Conservation (phyloP, 2,329 filamentous ascomycete species). For the Diplocarpon mali region DNA sequence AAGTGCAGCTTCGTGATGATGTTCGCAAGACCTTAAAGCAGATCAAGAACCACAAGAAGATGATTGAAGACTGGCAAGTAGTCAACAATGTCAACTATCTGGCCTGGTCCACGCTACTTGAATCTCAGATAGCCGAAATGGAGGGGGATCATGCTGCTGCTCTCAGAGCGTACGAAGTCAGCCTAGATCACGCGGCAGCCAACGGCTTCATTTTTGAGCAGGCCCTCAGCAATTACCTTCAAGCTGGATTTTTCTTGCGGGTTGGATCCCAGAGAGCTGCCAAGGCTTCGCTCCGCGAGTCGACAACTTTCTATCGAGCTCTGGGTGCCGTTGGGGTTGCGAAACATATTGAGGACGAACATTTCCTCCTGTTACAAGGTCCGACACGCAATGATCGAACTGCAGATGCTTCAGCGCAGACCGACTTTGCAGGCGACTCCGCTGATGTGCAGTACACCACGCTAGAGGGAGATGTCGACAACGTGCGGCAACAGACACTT, state of each 20-base stretch:
- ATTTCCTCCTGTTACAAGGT: constrained; percentile 54
- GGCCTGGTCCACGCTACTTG: constrained; percentile 55
- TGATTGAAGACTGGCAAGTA: constrained; percentile 52
- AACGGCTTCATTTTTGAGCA: constrained; percentile 60
- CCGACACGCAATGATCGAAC: constrained; percentile 47
- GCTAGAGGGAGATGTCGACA: constrained; percentile 31
- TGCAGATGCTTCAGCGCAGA: constrained; percentile 56
- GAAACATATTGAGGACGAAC: constrained; percentile 54
- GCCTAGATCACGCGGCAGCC: constrained; percentile 60
- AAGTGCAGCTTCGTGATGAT: constrained; percentile 34
- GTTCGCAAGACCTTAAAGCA: constrained; percentile 39
- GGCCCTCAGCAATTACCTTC: constrained; percentile 61
- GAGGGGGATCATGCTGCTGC: constrained; percentile 44
- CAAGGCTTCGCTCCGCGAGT: constrained; percentile 55
- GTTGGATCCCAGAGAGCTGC: constrained; percentile 56
- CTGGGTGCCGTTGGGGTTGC: constrained; percentile 61
- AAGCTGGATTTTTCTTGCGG: constrained; percentile 60
- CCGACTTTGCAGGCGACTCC: constrained; percentile 52
- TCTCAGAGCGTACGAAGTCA: constrained; percentile 55
- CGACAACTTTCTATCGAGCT: constrained; percentile 55
- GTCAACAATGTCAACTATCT: constrained; percentile 62
- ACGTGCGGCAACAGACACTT: constrained; percentile 32
- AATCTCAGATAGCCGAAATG: constrained; percentile 58
- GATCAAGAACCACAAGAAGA: constrained; percentile 43
- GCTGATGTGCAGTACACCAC: constrained; percentile 40